Base-by-base conservation (phyloP, 306 rosid genomes). In the Prinsepia uniflora region DNA sequence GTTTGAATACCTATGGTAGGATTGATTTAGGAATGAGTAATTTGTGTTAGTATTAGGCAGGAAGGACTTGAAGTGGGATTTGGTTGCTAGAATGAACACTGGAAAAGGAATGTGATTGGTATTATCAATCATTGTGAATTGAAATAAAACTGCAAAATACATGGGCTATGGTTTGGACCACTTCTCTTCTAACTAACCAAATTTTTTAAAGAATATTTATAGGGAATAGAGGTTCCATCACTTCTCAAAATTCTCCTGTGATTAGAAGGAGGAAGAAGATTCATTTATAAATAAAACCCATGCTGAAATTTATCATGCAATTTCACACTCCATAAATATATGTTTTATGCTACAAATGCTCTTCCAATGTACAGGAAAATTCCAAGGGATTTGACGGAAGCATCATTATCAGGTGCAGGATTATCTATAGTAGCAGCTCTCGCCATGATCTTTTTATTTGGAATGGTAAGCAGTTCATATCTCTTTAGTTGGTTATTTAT, bases 321-420 rank as follows among this genome's bases (percentile, higher is more conserved):
- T 11, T 54, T n/a, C 24, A 69, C 8, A 8, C 2, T 18, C 13
- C 20, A 12, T 15, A 14, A 13, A 30, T 72, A 14, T 20, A 46
- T 41, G 41, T 47, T 24, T 24, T 56, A 36, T 39, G 30, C 47
- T 34, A 44, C 69, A 50, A 70, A 46, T 72, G 74, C 71, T 68
- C 70, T 30, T 77, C 79, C 43, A 40, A 7, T 74, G 53, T 71
- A 72, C 90, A 94, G 98, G 81, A 94, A 94, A 87, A 94, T 94
- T 70, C 98, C 98, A 3, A 87, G 98, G 81, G 98, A 94, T 84
- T 87, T 94, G 84, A 90, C 98, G 7, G 98, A 90, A 88, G 96
- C 98, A 2, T 87, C 98, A 20, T 52, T 94, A 72, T 89, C 98
- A 11, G 98, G 98, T 75, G 97, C 98, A 7, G 97, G 98, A 75